Evolutionary conservation across 108 stramenopile genomes (phyloP).

Genomic region (Mediolabrus comicus): DNA sequence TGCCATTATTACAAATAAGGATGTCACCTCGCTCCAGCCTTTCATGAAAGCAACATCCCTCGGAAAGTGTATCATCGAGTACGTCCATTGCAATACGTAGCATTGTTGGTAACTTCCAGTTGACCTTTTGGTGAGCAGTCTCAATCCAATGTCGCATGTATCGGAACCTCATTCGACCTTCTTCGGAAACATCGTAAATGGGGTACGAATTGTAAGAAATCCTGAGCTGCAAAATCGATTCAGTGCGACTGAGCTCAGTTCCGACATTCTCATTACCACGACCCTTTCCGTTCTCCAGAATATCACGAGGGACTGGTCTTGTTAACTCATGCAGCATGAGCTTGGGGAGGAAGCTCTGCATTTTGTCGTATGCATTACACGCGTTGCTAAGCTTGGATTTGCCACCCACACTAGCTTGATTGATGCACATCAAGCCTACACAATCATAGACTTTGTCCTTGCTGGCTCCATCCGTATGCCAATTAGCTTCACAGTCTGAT

Average conservation of each 20-base stretch:
- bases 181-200: neutral
- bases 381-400: slow-evolving; percentile 8
- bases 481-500: slow-evolving; percentile 13
- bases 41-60: slow-evolving; percentile 5
- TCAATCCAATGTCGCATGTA: slow-evolving; percentile 32
- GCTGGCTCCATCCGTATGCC: slow-evolving; percentile 29
- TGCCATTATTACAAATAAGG: slow-evolving; percentile 7
- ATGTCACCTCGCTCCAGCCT: slow-evolving; percentile 12
- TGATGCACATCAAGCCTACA: slow-evolving; percentile 17
- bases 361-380: neutral
- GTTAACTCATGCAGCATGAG: slow-evolving; percentile 21
- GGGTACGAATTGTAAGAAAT: slow-evolving; percentile 23
- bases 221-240: neutral
- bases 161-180: slow-evolving; percentile 12
- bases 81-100: slow-evolving; percentile 13
- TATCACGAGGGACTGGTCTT: slow-evolving; percentile 8
- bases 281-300: slow-evolving; percentile 18
- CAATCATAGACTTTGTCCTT: slow-evolving; percentile 12
- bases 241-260: neutral
- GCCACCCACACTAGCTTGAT: slow-evolving; percentile 11
- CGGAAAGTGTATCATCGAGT: slow-evolving; percentile 8
- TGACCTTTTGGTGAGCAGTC: slow-evolving; percentile 18
- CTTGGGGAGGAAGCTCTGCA: slow-evolving; percentile 8
- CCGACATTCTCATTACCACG: neutral
- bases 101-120: neutral